Evolutionary conservation across 345 rosid genomes (phyloP).

Genomic region (Melaleuca quinquenervia): DNA sequence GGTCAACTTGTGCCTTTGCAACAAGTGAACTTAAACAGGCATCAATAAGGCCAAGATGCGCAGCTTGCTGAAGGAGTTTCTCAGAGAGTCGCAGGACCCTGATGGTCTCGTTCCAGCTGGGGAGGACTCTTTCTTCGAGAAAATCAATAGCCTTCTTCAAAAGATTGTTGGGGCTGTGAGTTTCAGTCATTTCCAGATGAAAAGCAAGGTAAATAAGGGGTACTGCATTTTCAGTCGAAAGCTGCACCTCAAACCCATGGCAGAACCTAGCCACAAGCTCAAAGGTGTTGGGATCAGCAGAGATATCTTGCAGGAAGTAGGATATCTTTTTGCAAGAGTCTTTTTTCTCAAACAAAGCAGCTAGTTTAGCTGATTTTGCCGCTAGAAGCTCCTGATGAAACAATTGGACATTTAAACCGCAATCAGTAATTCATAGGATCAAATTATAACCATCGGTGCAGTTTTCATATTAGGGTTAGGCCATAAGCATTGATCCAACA

Average conservation of each 20-base stretch:
- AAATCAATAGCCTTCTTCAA: slow-evolving; percentile 29
- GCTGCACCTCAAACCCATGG: slow-evolving; percentile 30
- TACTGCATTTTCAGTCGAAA: slow-evolving; percentile 46
- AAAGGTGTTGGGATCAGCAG: slow-evolving; percentile 41
- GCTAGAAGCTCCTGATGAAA: slow-evolving; percentile 44
- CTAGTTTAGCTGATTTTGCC: slow-evolving; percentile 49
- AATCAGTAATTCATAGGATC: not conserved
- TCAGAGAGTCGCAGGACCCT: slow-evolving; percentile 36
- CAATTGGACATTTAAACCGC: not conserved
- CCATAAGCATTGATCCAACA: not conserved
- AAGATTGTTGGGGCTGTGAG: slow-evolving; percentile 47
- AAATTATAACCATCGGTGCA: not conserved
- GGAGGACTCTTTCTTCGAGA: slow-evolving; percentile 41
- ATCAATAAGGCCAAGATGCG: slow-evolving; percentile 35
- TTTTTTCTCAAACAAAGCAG: slow-evolving; percentile 30
- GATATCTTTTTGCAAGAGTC: slow-evolving; percentile 18
- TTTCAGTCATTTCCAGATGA: slow-evolving; percentile 60
- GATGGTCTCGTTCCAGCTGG: slow-evolving; percentile 71
- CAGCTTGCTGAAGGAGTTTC: slow-evolving; percentile 23
- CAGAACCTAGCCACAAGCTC: slow-evolving; percentile 67
- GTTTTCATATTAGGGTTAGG: not conserved
- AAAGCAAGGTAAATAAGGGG: slow-evolving; percentile 49
- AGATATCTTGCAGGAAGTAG: slow-evolving; percentile 30
- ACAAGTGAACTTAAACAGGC: slow-evolving; percentile 53
- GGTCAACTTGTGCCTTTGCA: slow-evolving; percentile 41